Base-by-base conservation (phyloP, 2,329 filamentous ascomycete genomes). In the Exophiala aquamarina region DNA sequence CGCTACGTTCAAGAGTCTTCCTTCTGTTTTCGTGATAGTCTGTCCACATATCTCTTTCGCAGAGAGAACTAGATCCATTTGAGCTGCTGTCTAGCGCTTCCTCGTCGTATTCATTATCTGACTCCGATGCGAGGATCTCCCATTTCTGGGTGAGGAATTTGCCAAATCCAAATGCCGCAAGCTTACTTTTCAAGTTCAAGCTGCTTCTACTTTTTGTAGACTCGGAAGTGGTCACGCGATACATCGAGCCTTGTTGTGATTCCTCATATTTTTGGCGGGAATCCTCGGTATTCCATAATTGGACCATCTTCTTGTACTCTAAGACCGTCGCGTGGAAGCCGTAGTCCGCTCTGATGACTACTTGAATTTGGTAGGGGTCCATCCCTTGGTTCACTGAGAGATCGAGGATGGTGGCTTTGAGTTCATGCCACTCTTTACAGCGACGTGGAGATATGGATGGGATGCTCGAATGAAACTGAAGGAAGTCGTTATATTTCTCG, bases 381-480 rank as follows among this genome's bases (percentile, higher is more conserved):
- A 50, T 32, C 10, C 42, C 47, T 14, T 46, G 47, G 3, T 44
- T 47, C 8, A 48, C 47, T 6, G 50, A 41, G 20, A 32, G 32
- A 15, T 46, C 47, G 15, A 54, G 41, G 15, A 54, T 45, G 11
- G 33, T 20, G 3, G 37, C 28, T 37, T 48, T 50, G 3, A 46
- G 19, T 3, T 40, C 40, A n/a, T 29, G 47, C 47, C 47, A 54
- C 23, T 48, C 18, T n/a, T 33, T 28, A 10, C 35, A 13, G 14
- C 41, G 40, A 21, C 43, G 28, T 23, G 38, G 15, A 14, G 36
- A 17, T 28, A 48, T 36, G n/a, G 32, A 44, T n/a, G 28, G 36
- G 5, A 42, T 15, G 11, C 26, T 40, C 10, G 19, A 18, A 14
- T 17, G 15, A 6, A 54, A 39, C 3, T 20, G 17, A 4, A 34